A percentile compares a stretch with the other conserved stretches of the same genome.
Conservation (phyloP, 2,329 filamentous ascomycete genomes). For the Fusarium liriodendri region DNA sequence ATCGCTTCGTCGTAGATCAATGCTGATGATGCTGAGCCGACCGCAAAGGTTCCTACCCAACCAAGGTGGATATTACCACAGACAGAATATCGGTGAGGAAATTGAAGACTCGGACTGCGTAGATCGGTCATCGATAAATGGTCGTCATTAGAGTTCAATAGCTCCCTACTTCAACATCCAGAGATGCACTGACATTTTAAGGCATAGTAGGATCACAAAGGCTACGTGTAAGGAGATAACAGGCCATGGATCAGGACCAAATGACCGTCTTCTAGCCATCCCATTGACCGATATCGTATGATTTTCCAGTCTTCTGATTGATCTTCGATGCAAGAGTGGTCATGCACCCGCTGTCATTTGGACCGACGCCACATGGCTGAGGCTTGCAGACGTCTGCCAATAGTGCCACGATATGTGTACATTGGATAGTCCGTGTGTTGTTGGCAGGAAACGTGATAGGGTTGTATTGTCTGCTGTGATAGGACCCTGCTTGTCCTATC, state of each 20-base stretch:
- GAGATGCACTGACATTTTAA: background rate
- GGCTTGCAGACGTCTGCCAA: background rate
- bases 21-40: background rate
- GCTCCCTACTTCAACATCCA: background rate
- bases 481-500: background rate
- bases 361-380: background rate
- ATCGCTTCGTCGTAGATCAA: background rate
- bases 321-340: background rate
- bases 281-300: background rate
- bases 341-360: background rate
- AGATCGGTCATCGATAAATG: background rate
- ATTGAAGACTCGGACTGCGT: background rate
- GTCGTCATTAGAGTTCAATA: background rate
- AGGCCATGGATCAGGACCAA: background rate
- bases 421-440: background rate
- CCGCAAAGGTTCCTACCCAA: too few relatives aligned
- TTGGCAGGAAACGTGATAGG: background rate
- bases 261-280: background rate
- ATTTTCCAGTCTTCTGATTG: constrained; percentile 5
- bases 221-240: background rate
- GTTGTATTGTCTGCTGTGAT: background rate
- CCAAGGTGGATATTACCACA: background rate
- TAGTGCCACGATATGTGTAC: background rate
- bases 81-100: background rate
- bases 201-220: background rate